phyloP scores from a whole-genome alignment of 148 eudicot genomes.

The Camellia lanceoleosa region DNA sequence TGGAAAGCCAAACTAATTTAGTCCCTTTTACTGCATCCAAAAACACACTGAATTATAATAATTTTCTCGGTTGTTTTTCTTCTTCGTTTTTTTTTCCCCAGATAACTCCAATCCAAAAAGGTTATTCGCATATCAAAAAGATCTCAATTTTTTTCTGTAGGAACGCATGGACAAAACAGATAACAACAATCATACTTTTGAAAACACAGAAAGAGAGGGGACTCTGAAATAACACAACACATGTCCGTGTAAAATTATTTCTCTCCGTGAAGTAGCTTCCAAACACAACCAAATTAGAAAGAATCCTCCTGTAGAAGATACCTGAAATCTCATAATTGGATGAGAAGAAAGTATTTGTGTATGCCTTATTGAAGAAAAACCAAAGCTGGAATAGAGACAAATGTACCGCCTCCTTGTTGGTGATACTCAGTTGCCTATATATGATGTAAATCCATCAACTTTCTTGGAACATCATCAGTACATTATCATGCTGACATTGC shows the following conservation, averaged over 20 bases:
- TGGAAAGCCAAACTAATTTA: no score
- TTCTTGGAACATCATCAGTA: conserved; percentile 1
- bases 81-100: no score
- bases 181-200: neutral
- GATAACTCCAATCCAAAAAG: no score
- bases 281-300: neutral
- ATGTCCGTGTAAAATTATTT: neutral
- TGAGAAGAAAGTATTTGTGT: neutral
- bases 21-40: no score
- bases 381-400: neutral
- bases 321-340: conserved; percentile 7
- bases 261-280: neutral
- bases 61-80: no score
- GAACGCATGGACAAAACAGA: neutral
- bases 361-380: neutral
- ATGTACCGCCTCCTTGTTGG: neutral
- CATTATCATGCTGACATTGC: neutral
- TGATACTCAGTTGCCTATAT: conserved; percentile 1
- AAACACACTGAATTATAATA: no score
- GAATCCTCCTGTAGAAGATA: neutral
- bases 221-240: no score
- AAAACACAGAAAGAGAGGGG: neutral
- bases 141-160: no score
- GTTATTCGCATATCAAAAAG: no score
- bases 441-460: conserved; percentile 1